These are phyloP conservation scores for Cucurbita pepo DNA, from an alignment of 306 rosid species.

Conservation along the genomic window DNA sequence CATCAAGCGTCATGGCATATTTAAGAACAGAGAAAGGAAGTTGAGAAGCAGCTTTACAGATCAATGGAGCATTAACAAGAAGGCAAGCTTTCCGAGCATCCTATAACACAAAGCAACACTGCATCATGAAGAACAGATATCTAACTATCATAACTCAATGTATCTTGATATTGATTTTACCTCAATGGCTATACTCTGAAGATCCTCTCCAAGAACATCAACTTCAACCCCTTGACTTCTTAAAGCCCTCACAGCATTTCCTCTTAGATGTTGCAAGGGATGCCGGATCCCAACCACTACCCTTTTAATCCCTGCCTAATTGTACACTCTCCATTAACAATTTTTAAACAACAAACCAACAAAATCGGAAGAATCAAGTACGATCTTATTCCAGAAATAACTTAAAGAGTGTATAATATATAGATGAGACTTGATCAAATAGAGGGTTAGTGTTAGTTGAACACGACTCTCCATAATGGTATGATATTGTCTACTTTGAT, in stretches of 20 bases:
- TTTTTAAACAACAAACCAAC: background rate
- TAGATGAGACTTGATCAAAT: too few species aligned
- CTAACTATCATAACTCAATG: background rate
- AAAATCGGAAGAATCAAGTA: too few species aligned
- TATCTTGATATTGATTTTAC: slow-evolving; percentile 6
- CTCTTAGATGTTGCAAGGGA: slow-evolving; percentile 76
- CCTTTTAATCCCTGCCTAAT: slow-evolving; percentile 73
- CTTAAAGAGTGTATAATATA: too few species aligned
- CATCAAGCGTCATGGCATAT: slow-evolving; percentile 97
- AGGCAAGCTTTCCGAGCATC: slow-evolving; percentile 67
- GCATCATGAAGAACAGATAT: background rate
- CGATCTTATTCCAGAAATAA: too few species aligned
- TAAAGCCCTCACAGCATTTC: slow-evolving; percentile 61
- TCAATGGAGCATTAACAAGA: slow-evolving; percentile 81
- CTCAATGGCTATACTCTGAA: slow-evolving; percentile 47
- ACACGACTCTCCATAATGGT: too few species aligned
- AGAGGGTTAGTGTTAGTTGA: too few species aligned
- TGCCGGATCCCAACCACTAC: slow-evolving; percentile 88
- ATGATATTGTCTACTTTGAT: too few species aligned
- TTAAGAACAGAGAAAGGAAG: slow-evolving; percentile 85
- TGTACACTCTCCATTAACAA: slow-evolving; percentile 16
- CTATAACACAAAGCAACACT: slow-evolving; percentile 19
- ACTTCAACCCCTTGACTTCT: slow-evolving; percentile 67
- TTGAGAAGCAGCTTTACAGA: slow-evolving; percentile 65
- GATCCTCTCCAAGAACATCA: slow-evolving; percentile 79